A percentile compares a stretch with the other conserved stretches of the same genome.
Conservation (phyloP, 176 grass and related monocot species). For the Oryza longistaminata region DNA sequence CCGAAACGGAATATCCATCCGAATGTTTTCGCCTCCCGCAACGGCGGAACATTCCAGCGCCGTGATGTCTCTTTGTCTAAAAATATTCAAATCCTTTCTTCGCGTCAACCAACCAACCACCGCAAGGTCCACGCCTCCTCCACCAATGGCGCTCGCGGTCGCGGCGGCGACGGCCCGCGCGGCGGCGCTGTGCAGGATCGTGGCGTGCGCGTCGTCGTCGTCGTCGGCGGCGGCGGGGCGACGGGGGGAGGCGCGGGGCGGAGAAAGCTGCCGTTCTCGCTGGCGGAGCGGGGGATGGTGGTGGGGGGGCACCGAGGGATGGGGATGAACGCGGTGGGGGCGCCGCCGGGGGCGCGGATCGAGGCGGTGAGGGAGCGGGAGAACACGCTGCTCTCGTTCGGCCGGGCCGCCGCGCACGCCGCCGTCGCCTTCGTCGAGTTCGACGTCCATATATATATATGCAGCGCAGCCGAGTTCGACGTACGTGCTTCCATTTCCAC, state of each 20-base stretch:
- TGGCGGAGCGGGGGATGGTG: slow-evolving; percentile 38
- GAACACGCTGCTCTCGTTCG: slow-evolving; percentile 71
- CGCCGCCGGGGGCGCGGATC: slow-evolving; percentile 28
- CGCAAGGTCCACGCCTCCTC: neutral
- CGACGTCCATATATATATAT: slow-evolving; percentile 52
- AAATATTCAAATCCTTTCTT: slow-evolving; percentile 31
- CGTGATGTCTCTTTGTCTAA: slow-evolving; percentile 3
- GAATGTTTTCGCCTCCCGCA: slow-evolving; percentile 11
- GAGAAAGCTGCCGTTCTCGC: slow-evolving; percentile 18
- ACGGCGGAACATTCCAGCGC: neutral
- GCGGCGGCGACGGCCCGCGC: slow-evolving; percentile 24
- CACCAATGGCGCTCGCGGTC: slow-evolving; percentile 27
- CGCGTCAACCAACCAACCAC: neutral
- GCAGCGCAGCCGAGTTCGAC: neutral
- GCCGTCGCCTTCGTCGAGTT: slow-evolving; percentile 68
- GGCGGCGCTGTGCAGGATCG: slow-evolving; percentile 32
- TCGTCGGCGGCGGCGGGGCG: neutral
- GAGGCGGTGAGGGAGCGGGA: slow-evolving; percentile 50
- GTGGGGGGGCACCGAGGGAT: slow-evolving; percentile 66
- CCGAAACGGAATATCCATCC: neutral
- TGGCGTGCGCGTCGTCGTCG: slow-evolving; percentile 9
- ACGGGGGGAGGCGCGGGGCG: neutral
- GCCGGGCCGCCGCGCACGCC: slow-evolving; percentile 42
- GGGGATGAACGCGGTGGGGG: slow-evolving; percentile 63
- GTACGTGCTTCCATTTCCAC: neutral